Evolutionary conservation across 2,329 filamentous ascomycete genomes (phyloP).

Genomic region (Calonectria multiphialidica): DNA sequence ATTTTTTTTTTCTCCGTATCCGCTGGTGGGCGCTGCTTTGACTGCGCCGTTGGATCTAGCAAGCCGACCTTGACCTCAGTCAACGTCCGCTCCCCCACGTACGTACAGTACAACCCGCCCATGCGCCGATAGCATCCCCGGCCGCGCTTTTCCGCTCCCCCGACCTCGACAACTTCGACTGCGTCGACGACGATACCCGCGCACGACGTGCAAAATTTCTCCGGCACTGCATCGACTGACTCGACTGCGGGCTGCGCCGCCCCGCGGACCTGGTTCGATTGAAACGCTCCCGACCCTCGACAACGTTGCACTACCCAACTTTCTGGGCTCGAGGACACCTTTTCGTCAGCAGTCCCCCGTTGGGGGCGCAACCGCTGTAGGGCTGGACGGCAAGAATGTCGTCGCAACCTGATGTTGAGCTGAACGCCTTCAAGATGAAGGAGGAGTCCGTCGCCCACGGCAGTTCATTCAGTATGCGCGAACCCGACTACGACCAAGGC

Average conservation of each 20-base stretch:
- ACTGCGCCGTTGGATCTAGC: background rate
- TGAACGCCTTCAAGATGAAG: constrained; percentile 70
- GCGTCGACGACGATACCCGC: constrained; percentile 25
- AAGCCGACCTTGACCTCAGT: background rate
- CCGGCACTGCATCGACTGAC: background rate
- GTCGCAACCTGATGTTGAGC: constrained; percentile 60
- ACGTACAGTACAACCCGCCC: background rate
- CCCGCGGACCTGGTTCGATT: constrained; percentile 1
- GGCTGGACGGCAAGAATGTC: constrained; percentile 53
- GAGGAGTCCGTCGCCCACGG: constrained; percentile 67
- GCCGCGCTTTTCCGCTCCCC: constrained; percentile 18
- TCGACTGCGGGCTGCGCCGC: background rate
- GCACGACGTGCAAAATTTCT: background rate
- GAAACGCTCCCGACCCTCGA: background rate
- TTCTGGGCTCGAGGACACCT: constrained; percentile 16
- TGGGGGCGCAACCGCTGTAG: constrained; percentile 29
- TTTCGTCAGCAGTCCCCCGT: constrained; percentile 16
- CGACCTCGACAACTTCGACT: constrained; percentile 13
- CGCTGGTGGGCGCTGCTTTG: background rate
- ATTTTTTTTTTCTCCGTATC: background rate
- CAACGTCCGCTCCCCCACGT: background rate
- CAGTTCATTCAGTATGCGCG: constrained; percentile 64
- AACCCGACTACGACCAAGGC: constrained; percentile 58
- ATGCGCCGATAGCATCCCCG: background rate
- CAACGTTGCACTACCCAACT: background rate